phyloP scores from a whole-genome alignment of 2,329 filamentous ascomycete species.

The Claviceps pazoutovae region DNA sequence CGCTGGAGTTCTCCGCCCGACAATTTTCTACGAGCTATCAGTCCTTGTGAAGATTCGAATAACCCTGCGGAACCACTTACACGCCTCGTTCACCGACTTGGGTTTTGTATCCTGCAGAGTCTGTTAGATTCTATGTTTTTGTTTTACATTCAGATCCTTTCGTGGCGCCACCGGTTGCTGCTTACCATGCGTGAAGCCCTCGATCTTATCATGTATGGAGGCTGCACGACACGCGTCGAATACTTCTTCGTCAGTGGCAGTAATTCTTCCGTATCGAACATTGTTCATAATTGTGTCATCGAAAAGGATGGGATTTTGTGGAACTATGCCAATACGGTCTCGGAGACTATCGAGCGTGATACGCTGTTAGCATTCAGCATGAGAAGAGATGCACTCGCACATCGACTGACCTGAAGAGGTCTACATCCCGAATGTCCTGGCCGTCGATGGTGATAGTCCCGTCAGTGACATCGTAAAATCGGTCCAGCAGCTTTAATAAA shows the following conservation, averaged over 20 bases:
- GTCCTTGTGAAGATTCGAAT: slow-evolving; percentile 1
- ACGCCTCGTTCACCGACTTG: slow-evolving; percentile 37
- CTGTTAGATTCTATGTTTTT: background rate
- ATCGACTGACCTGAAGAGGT: slow-evolving; percentile 29
- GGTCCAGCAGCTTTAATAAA: slow-evolving; percentile 46
- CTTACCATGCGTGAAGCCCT: slow-evolving; percentile 35
- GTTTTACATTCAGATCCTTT: background rate
- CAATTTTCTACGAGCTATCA: slow-evolving; percentile 33
- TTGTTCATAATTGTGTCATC: slow-evolving; percentile 47
- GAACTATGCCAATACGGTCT: slow-evolving; percentile 40
- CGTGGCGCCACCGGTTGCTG: background rate
- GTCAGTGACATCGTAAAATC: slow-evolving; percentile 43
- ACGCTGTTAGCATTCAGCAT: slow-evolving; percentile 10
- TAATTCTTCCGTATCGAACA: slow-evolving; percentile 40
- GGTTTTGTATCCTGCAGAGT: slow-evolving; percentile 30
- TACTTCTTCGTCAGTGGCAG: slow-evolving; percentile 41
- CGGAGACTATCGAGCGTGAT: slow-evolving; percentile 26
- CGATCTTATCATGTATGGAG: slow-evolving; percentile 44
- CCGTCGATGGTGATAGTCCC: slow-evolving; percentile 44
- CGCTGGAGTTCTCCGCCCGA: slow-evolving; percentile 41
- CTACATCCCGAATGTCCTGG: slow-evolving; percentile 45
- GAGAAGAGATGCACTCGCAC: background rate
- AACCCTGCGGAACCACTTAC: slow-evolving; percentile 15
- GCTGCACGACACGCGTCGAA: slow-evolving; percentile 40
- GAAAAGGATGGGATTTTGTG: slow-evolving; percentile 41